Evolutionary conservation across 208 protist genomes (phyloP), one percentile per base, ranked within the genome.

Genomic region (Trypanosoma scelopori): DNA sequence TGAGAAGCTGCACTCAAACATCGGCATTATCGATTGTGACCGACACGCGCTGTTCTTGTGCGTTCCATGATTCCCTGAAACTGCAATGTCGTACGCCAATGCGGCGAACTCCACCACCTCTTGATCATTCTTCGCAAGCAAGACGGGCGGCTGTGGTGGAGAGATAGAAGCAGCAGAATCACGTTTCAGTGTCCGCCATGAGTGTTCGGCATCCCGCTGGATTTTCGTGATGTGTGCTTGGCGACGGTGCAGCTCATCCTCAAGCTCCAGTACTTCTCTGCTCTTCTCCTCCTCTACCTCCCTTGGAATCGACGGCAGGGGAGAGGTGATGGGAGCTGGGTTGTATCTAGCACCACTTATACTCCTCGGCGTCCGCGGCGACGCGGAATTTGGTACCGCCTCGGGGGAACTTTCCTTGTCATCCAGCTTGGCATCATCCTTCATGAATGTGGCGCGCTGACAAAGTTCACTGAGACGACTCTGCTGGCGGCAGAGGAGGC

Each of bases 71-170:
- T 9, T 37, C 9, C 32, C 32, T 37, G 32, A 37, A 9, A 37
- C 69, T 5, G 78, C 71, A 50, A 89, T 87, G 27, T 79, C 73
- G 55, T 87, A 76, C 0, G 79, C 82, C 7, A 81, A 64, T 50
- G 76, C 49, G 11, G 86, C 86, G 30, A 78, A 53, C 63, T 89
- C 78, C 49, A 81, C 74, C 7, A 91, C 64, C 49, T 91, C 84
- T 0, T 71, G 76, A 41, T 94, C 88, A 4, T 50, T 83, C 5
- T 65, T 65, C 0, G 74, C 81, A 28, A 69, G 35, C 25, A 79
- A 76, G 3, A 93, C 87, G n/a, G 69, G 69, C 5, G 87, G 83
- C 20, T 63, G 47, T 13, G 80, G 69, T 0, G 84, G 88, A 16
- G 49, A 51, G 27, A 91, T 74, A 30, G 53, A 22, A 5, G 35